These are phyloP conservation scores for Amylocystis lapponica DNA, from an alignment of 768 basidiomycete species.

Conservation along the genomic window DNA sequence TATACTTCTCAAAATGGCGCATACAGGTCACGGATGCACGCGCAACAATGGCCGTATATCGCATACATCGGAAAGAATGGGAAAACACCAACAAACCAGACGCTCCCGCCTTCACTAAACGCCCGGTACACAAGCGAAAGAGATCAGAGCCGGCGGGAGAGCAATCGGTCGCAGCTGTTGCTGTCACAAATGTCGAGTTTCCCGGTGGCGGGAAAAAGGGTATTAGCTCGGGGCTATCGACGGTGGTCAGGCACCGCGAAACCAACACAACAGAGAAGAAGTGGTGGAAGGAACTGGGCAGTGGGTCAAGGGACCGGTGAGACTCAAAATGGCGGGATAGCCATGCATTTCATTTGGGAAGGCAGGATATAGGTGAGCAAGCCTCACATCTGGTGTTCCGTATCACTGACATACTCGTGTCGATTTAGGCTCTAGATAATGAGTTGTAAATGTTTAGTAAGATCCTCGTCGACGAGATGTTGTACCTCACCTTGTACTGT, in stretches of 20 bases:
- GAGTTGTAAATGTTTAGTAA: no score
- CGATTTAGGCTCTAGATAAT: no score
- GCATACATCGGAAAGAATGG: constrained; percentile 78
- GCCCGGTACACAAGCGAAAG: neutral
- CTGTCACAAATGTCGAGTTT: constrained; percentile 15
- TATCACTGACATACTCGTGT: no score
- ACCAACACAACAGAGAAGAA: neutral
- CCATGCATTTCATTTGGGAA: no score
- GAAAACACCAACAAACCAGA: constrained; percentile 34
- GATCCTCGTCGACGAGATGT: no score
- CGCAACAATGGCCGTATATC: constrained; percentile 92
- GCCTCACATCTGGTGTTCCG: no score
- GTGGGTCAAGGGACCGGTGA: no score
- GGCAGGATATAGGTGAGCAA: no score
- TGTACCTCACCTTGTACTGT: no score
- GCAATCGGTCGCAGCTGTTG: no score
- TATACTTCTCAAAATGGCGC: neutral
- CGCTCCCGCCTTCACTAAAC: no score
- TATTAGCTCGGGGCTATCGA: constrained; percentile 58
- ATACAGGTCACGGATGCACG: constrained; percentile 84
- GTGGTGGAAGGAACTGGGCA: constrained; percentile 1
- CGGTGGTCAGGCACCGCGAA: constrained; percentile 32
- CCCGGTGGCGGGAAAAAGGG: constrained; percentile 57
- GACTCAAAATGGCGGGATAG: no score
- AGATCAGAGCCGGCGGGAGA: neutral